A percentile compares a stretch with the other conserved stretches of the same genome.
Conservation (phyloP, 768 basidiomycete species). For the Lactarius trivialis region DNA sequence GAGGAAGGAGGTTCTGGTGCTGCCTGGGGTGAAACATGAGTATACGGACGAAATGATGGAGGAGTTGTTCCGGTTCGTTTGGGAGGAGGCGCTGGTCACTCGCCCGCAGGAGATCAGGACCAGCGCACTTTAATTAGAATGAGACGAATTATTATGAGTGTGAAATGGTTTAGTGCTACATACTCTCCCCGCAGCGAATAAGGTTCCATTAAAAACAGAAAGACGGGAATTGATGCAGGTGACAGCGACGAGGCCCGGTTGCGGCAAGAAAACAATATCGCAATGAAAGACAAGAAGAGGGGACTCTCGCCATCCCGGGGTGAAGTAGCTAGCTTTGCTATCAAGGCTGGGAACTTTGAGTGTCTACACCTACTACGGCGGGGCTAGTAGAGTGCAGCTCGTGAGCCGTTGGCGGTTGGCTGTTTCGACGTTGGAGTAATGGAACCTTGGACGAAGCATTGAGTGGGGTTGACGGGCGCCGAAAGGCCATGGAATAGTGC, state of each 20-base stretch:
- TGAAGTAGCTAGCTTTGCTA: too few relatives aligned
- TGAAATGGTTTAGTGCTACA: conserved; percentile 51
- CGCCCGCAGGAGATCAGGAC: neutral
- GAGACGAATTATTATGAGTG: too few relatives aligned
- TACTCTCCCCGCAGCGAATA: conserved; percentile 42
- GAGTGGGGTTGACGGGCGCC: too few relatives aligned
- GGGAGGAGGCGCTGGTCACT: conserved; percentile 20
- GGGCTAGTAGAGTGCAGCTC: too few relatives aligned
- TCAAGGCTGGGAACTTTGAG: too few relatives aligned
- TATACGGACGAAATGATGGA: conserved; percentile 34
- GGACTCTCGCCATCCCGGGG: too few relatives aligned
- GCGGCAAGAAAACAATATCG: conserved; percentile 3
- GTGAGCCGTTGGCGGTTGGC: too few relatives aligned
- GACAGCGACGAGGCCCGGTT: conserved; percentile 2
- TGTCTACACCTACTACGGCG: too few relatives aligned
- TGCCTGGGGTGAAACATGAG: conserved; percentile 33
- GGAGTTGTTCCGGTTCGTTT: conserved; percentile 23
- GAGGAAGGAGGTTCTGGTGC: conserved; percentile 28
- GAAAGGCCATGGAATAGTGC: too few relatives aligned
- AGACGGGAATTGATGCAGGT: neutral
- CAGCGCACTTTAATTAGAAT: conserved; percentile 2
- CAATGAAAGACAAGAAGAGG: conserved; percentile 10
- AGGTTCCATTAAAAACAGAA: conserved; percentile 4
- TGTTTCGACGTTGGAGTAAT: too few relatives aligned
- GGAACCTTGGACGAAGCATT: too few relatives aligned